Base-by-base conservation (phyloP, 495 filamentous ascomycete genomes). In the Pyrenopolyporus hunteri region DNA sequence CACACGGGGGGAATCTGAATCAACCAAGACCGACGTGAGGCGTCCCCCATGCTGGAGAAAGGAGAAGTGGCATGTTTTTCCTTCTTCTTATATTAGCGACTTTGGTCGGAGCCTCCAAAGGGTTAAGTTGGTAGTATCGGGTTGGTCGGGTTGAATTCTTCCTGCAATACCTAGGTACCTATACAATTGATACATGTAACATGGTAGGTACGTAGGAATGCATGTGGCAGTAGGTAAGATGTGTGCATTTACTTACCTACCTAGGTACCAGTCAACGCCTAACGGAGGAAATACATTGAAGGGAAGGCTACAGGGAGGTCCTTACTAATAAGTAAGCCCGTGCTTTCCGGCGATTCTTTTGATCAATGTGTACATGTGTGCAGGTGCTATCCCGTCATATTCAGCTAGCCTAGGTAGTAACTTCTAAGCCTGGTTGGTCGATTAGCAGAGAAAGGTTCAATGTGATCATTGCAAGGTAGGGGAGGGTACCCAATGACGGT, bases 291-390 rank as follows among this genome's bases (percentile, higher is more conserved):
- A 42, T n/a, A n/a, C n/a, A 9, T 29, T 29, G 26, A 29, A 9
- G 4, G 26, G 26, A 9, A 29, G 26, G 26, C 26, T 9, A 29
- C 9, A 37, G 52, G 50, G 59, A 48, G 44, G 37, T 16, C 50
- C 44, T 65, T 44, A 65, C 50, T 59, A 65, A 65, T 60, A 60
- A 65, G 59, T 60, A 60, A 65, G 56, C 62, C 62, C 61, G 61
- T 64, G 56, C 48, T 13, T 59, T 45, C 62, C 55, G 56, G 49
- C 9, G 8, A 29, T 59, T 64, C 55, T 64, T 29, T 59, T 64
- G 55, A 59, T 64, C 55, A 54, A 64, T 64, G 55, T 52, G 48
- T 40, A 44, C 50, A 61, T 33, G 57, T 10, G 4, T 17, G 13
- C 3, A 4, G 14, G 19, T 32, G 33, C 59, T 49, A 47, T 54